Evolutionary conservation across 2,329 filamentous ascomycete genomes (phyloP).

Genomic region (Cordyceps javanica): DNA sequence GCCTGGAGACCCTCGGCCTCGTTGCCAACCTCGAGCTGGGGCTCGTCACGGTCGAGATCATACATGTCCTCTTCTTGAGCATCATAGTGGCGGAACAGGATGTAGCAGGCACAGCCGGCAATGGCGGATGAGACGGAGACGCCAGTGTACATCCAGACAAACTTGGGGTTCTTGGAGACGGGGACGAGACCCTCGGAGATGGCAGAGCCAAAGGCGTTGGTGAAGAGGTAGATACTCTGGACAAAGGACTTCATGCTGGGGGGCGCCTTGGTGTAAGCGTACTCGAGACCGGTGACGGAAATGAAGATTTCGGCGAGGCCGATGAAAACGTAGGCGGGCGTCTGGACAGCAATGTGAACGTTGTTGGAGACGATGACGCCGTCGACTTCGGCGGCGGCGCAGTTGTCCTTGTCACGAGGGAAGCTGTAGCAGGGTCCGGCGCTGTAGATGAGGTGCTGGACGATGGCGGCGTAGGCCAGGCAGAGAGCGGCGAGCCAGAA

Average conservation of each 20-base stretch:
- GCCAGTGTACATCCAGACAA: constrained; percentile 61
- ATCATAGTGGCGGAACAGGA: constrained; percentile 33
- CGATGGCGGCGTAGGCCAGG: constrained; percentile 53
- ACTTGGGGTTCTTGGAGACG: constrained; percentile 54
- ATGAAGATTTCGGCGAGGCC: constrained; percentile 56
- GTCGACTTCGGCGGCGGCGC: constrained; percentile 26
- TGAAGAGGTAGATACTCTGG: constrained; percentile 53
- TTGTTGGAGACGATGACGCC: constrained; percentile 31
- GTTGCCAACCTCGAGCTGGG: constrained; percentile 15
- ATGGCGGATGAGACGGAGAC: constrained; percentile 43
- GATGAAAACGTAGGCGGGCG: constrained; percentile 51
- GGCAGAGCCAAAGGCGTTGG: constrained; percentile 51
- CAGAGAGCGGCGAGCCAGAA: constrained; percentile 49
- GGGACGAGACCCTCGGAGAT: constrained; percentile 58
- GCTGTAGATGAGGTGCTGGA: constrained; percentile 56
- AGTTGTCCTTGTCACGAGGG: constrained; percentile 27
- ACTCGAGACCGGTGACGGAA: constrained; percentile 64
- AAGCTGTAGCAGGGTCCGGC: constrained; percentile 43
- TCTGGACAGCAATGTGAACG: constrained; percentile 49
- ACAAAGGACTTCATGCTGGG: constrained; percentile 61
- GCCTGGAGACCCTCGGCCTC: constrained; percentile 1
- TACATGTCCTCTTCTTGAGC: constrained; percentile 32
- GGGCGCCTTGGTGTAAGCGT: constrained; percentile 68
- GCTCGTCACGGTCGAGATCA: constrained; percentile 30
- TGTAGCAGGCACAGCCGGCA: constrained; percentile 48